phyloP scores from a whole-genome alignment of 768 basidiomycete species.

The Leccinum uliginosum region DNA sequence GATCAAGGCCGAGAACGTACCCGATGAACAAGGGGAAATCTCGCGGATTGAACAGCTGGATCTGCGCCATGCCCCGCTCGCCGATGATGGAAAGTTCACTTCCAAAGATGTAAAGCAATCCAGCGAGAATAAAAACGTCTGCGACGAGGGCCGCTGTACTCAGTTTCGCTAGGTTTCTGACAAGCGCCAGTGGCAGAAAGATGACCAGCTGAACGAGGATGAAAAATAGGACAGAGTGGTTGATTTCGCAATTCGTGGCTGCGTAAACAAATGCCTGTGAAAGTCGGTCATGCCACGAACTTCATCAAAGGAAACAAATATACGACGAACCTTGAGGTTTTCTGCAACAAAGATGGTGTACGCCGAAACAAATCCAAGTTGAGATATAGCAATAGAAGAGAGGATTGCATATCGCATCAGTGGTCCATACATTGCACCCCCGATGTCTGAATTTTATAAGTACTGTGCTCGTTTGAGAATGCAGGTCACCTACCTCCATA shows the following conservation, averaged over 20 bases:
- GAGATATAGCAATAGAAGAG: slow-evolving; percentile 81
- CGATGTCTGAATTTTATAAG: slow-evolving; percentile 62
- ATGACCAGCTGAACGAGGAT: slow-evolving; percentile 81
- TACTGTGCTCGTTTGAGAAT: background rate
- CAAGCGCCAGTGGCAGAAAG: slow-evolving; percentile 85
- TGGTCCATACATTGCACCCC: slow-evolving; percentile 84
- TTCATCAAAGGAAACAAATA: background rate
- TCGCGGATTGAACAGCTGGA: slow-evolving; percentile 82
- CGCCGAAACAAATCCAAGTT: slow-evolving; percentile 82
- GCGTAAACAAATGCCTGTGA: slow-evolving; percentile 78
- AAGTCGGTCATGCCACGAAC: background rate
- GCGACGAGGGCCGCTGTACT: slow-evolving; percentile 89
- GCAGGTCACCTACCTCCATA: slow-evolving; percentile 71
- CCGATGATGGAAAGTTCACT: slow-evolving; percentile 74
- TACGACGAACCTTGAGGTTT: slow-evolving; percentile 57
- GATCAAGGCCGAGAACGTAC: slow-evolving; percentile 38
- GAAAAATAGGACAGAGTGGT: slow-evolving; percentile 69
- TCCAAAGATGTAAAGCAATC: slow-evolving; percentile 81
- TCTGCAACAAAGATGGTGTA: slow-evolving; percentile 96
- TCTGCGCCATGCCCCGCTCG: slow-evolving; percentile 66
- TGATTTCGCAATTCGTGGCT: slow-evolving; percentile 67
- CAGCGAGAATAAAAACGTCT: slow-evolving; percentile 91
- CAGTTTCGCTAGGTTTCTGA: slow-evolving; percentile 93
- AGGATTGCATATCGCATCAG: slow-evolving; percentile 93
- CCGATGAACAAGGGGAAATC: slow-evolving; percentile 92